Percentiles rank a stretch among this genome's conserved stretches.
Evolutionary conservation across 2,329 filamentous ascomycete species (phyloP).

Genomic region (Xylariaceae sp.): DNA sequence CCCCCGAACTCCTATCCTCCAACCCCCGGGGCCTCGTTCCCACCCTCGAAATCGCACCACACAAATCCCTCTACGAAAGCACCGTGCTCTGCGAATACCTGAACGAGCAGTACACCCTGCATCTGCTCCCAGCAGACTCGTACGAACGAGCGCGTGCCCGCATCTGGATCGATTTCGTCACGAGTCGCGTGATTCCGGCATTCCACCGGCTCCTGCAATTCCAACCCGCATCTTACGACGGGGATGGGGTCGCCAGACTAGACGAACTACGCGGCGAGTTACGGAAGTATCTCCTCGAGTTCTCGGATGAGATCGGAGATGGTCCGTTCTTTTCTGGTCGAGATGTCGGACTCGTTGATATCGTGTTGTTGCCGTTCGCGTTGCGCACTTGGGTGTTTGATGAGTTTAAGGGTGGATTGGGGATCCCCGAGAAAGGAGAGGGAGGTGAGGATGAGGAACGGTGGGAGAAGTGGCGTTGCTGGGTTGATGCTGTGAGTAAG

Average conservation of each 20-base stretch:
- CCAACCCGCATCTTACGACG: slow-evolving; percentile 22
- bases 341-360: slow-evolving; percentile 47
- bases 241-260: slow-evolving; percentile 21
- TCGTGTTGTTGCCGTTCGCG: slow-evolving; percentile 52
- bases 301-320: slow-evolving; percentile 45
- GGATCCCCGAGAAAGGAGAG: slow-evolving; percentile 43
- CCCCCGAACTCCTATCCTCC: slow-evolving; percentile 45
- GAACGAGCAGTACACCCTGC: slow-evolving; percentile 51
- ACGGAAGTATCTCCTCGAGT: slow-evolving; percentile 45
- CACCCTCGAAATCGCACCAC: slow-evolving; percentile 37
- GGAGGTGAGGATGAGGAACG: slow-evolving; percentile 44
- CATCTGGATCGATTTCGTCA: slow-evolving; percentile 55
- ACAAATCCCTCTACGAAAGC: slow-evolving; percentile 51
- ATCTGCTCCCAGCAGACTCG: slow-evolving; percentile 38
- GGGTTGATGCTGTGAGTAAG: slow-evolving; percentile 43
- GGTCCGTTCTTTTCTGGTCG: slow-evolving; percentile 51
- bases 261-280: slow-evolving; percentile 44
- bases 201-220: slow-evolving; percentile 42
- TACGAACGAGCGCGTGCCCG: slow-evolving; percentile 48
- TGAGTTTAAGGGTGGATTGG: slow-evolving; percentile 51
- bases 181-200: slow-evolving; percentile 48
- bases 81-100: slow-evolving; percentile 55
- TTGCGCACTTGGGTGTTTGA: slow-evolving; percentile 54
- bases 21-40: slow-evolving; percentile 57
- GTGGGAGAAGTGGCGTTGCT: slow-evolving; percentile 50